Evolutionary conservation across 495 filamentous ascomycete species (phyloP), one percentile per base, ranked within the genome.

Genomic region (Penicillium goetzii): DNA sequence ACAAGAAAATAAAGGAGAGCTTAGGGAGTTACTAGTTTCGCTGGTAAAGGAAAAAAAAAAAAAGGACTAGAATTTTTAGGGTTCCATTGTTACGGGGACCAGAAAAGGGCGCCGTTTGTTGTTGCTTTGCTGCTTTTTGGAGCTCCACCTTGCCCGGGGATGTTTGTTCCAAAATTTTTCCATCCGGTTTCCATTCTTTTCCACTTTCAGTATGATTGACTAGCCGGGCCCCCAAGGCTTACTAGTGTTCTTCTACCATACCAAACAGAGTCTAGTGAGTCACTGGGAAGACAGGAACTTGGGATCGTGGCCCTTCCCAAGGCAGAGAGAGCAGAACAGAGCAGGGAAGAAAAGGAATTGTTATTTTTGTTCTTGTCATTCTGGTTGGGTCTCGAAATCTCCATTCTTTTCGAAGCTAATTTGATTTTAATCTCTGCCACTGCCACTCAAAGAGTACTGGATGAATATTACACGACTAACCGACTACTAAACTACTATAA

Each of bases 11-110:
- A 32, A 23, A 50, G 9, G 30, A 41, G 33, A 14, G 23, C 14
- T 59, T 45, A 50, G 52, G 43, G 60, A 58, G 8, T 36, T 14
- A 40, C 34, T 4, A 14, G 10, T 40, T 32, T 7, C 30, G 30
- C 30, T 32, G 30, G 30, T 47, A 43, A 32, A n/a, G n/a, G n/a
- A n/a, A 28, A 62, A 34, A 12, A 50, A 52, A 59, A 32, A 28
- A 54, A 15, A 32, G 34, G 28, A n/a, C 19, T 25, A 61, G 52
- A 51, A 62, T 57, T 64, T 66, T 72, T 70, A 69, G 67, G 67
- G 64, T 72, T 67, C 64, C 65, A 72, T 72, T 64, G 45, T 66
- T 67, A 69, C 63, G 63, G 66, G 58, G 60, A 56, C 62, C 41
- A 55, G 40, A 59, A 58, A 57, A 47, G 53, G 54, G 50, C 30